These are phyloP conservation scores for Podila epicladia DNA, from an alignment of 192 early-diverging fungal genomes.

Conservation along the genomic window DNA sequence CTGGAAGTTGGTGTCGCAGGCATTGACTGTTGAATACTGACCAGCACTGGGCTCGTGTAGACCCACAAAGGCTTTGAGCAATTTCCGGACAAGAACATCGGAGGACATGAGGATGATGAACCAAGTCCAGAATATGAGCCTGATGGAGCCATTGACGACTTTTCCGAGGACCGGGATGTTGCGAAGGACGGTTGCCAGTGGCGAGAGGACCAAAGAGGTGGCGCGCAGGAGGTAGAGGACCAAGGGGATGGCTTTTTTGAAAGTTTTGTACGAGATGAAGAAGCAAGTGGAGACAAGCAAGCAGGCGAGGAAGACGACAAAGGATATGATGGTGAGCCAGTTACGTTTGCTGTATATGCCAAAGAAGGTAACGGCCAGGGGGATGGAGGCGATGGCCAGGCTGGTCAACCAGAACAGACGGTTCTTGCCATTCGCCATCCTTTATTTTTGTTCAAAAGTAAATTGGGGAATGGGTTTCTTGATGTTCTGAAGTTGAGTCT, in stretches of 20 bases:
- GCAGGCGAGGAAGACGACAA: conserved; percentile 30
- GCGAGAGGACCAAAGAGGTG: conserved; percentile 29
- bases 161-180: conserved; percentile 39
- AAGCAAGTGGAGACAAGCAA: conserved; percentile 44
- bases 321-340: conserved; percentile 38
- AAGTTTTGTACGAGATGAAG: conserved; percentile 45
- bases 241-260: conserved; percentile 39
- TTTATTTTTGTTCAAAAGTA: no score
- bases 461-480: no score
- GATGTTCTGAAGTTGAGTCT: no score
- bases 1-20: conserved; percentile 51
- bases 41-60: conserved; percentile 44
- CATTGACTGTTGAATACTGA: conserved; percentile 48
- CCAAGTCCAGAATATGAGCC: conserved; percentile 39
- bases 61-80: conserved; percentile 44
- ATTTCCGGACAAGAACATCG: conserved; percentile 38
- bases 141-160: conserved; percentile 43
- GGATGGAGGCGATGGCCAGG: conserved; percentile 42
- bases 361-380: conserved; percentile 32
- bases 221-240: conserved; percentile 31
- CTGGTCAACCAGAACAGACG: conserved; percentile 39
- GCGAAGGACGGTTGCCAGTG: conserved; percentile 29
- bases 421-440: conserved; percentile 48
- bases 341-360: conserved; percentile 28
- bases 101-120: conserved; percentile 48